Evolutionary conservation across 164 flowering plant genomes (phyloP), one percentile per base, ranked within the genome.

Genomic region (Amborella trichopoda): DNA sequence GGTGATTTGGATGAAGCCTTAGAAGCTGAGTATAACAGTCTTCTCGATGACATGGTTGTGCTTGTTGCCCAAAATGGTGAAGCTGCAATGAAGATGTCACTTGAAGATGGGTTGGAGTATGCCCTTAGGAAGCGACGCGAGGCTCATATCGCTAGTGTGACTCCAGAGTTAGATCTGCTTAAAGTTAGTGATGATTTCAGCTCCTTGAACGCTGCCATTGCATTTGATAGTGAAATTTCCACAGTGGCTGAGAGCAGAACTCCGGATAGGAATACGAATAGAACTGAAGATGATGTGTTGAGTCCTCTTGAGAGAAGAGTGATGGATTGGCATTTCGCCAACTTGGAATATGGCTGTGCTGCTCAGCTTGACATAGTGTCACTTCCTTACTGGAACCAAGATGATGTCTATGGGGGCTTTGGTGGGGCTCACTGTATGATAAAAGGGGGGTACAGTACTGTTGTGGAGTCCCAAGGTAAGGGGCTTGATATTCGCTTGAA

Each of bases 341-440:
- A 93, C 55, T 63, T 88, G 62, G 99, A 93, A 60, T 93, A 93
- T 69, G 99, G 99, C 23, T 93, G 99, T 73, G 99, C 99, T 58
- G 91, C 99, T 54, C 65, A 53, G 60, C 87, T 93, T n/a, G 77
- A 82, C 62, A 78, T 70, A 51, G 96, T 93, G 11, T 93, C 99
- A 52, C 99, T 93, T 65, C 96, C 96, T 53, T 68, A 84, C 59
- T 93, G 99, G 99, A 93, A 93, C 54, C 99, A 93, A 63, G 99
- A 93, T 77, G 99, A 93, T 64, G 68, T 69, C 46, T 93, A 87
- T 71, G 99, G 99, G 56, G 99, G 99, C 26, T 93, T 93, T 75
- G 99, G 99, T 34, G 99, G 99, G 49, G 86, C 99, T 36, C 99
- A 93, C 57, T 88, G 96, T 69, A 93, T 93, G 99, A 93, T 93